These are phyloP conservation scores for Sesbania bispinosa DNA, from an alignment of 306 rosid genomes.

Conservation along the genomic window DNA sequence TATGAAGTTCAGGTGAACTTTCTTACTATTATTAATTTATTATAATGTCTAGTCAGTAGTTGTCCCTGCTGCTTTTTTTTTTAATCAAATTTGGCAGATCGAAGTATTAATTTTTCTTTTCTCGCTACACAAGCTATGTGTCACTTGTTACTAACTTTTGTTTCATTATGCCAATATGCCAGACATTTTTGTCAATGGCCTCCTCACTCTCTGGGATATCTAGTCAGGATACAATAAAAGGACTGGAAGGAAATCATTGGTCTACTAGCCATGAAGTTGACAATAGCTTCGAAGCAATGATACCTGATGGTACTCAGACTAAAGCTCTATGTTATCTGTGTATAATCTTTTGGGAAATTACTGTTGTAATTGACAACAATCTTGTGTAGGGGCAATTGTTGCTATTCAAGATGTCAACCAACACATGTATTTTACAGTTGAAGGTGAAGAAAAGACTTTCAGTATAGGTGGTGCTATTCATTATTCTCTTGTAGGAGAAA, in stretches of 20 bases:
- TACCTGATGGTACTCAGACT: slow-evolving; percentile 69
- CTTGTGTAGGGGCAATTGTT: slow-evolving; percentile 78
- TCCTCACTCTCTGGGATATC: slow-evolving; percentile 60
- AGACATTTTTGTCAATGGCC: slow-evolving; percentile 59
- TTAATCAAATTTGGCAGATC: neutral
- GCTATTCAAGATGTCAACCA: slow-evolving; percentile 85
- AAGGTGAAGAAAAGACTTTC: slow-evolving; percentile 57
- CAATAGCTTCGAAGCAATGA: slow-evolving; percentile 46
- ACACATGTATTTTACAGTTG: slow-evolving; percentile 83
- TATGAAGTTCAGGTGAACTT: slow-evolving; percentile 66
- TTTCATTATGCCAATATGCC: slow-evolving; percentile 40
- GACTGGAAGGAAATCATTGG: slow-evolving; percentile 35
- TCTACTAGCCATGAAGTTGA: slow-evolving; percentile 40
- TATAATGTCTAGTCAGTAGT: slow-evolving; percentile 10
- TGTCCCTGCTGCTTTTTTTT: neutral
- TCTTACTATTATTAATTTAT: slow-evolving; percentile 9
- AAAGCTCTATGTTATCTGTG: slow-evolving; percentile 21
- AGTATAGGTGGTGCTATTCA: slow-evolving; percentile 66
- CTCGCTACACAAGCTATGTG: no score
- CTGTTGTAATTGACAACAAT: slow-evolving; percentile 31
- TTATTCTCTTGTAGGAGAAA: slow-evolving; percentile 88
- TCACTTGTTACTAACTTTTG: slow-evolving; percentile 26
- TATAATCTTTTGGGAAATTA: slow-evolving; percentile 24
- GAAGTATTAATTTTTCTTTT: neutral
- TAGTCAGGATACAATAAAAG: slow-evolving; percentile 30